Conservation (phyloP, 371 early-diverging fungal species). For the Zancudomyces culisetae region DNA sequence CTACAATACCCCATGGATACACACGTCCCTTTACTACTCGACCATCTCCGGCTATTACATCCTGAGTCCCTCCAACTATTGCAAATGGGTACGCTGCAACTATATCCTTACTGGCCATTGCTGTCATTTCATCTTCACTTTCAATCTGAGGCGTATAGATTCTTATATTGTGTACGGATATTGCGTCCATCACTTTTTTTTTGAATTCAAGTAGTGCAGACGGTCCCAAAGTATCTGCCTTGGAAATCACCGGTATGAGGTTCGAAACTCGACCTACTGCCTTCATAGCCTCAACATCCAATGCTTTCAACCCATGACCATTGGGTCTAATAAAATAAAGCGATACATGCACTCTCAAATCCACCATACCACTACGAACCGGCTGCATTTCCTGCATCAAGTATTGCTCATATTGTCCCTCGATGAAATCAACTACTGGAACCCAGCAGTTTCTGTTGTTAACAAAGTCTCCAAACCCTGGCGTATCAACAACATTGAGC, state of each 20-base stretch:
- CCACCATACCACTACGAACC: constrained; percentile 61
- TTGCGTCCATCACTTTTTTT: constrained; percentile 76
- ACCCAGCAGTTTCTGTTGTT: constrained; percentile 82
- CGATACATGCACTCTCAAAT: constrained; percentile 92
- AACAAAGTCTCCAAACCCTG: constrained; percentile 92
- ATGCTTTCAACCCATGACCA: constrained; percentile 84
- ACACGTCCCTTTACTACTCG: constrained; percentile 79
- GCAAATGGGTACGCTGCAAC: constrained; percentile 86
- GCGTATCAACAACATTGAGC: constrained; percentile 87
- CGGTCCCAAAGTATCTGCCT: constrained; percentile 58
- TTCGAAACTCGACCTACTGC: constrained; percentile 81
- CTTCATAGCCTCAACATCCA: constrained; percentile 94
- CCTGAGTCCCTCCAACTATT: constrained; percentile 77
- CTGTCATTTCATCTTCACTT: constrained; percentile 65
- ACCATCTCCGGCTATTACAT: constrained; percentile 51
- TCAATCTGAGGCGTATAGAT: constrained; percentile 70
- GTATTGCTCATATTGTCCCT: constrained; percentile 83
- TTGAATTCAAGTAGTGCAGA: constrained; percentile 53
- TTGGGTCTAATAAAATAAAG: constrained; percentile 95
- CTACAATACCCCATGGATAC: constrained; percentile 93
- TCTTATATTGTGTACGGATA: constrained; percentile 83
- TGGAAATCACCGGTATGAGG: constrained; percentile 83
- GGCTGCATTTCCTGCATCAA: constrained; percentile 63
- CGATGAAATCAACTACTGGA: constrained; percentile 86
- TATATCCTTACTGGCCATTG: constrained; percentile 62